Conservation (phyloP, 768 basidiomycete species). For the Lentinula boryana region DNA sequence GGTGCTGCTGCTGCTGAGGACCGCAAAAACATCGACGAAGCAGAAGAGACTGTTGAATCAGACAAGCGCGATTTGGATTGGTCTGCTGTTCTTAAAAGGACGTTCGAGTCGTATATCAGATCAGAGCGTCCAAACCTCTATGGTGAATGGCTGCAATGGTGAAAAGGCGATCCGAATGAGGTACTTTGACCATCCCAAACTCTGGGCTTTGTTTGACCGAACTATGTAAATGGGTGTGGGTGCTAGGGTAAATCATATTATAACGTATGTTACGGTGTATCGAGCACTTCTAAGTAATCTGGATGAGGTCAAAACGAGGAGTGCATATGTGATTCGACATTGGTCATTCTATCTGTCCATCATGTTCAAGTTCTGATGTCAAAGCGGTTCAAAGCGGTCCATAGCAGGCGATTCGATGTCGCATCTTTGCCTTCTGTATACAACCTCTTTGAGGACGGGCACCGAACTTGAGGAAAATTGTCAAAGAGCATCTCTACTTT, state of each 20-base stretch:
- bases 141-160: neutral
- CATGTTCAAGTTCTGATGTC: neutral
- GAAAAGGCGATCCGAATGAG: neutral
- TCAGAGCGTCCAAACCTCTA: slow-evolving; percentile 71
- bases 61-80: slow-evolving; percentile 81
- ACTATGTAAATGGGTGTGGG: neutral
- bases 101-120: slow-evolving; percentile 87
- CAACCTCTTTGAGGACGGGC: no score
- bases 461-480: no score
- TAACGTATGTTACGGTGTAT: neutral
- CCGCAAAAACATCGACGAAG: slow-evolving; percentile 13
- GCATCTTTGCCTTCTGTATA: no score
- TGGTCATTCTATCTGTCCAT: no score
- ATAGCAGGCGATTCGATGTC: neutral
- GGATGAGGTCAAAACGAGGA: neutral
- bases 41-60: slow-evolving; percentile 31
- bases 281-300: neutral
- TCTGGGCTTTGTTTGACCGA: neutral
- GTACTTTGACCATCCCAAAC: no score
- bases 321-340: neutral
- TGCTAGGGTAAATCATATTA: neutral
- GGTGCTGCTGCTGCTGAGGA: neutral
- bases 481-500: no score
- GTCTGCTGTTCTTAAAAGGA: slow-evolving; percentile 86
- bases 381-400: neutral